Evolutionary conservation across 768 basidiomycete species (phyloP).

Genomic region (Rhodotorula diobovata): DNA sequence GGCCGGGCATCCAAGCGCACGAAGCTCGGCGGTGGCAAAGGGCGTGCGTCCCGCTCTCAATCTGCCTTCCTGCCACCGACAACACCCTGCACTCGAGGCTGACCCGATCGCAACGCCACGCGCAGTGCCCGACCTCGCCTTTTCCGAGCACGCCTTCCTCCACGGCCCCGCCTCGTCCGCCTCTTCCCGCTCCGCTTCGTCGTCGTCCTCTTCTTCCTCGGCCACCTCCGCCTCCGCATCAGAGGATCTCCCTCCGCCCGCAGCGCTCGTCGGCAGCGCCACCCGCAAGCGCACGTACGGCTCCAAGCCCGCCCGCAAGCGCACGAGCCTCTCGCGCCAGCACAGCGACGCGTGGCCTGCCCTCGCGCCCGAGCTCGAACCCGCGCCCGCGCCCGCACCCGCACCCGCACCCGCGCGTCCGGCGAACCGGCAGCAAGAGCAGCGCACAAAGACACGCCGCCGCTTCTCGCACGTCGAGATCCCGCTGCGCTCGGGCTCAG

Average conservation of each 20-base stretch:
- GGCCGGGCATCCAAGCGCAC: constrained; percentile 27
- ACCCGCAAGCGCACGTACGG: constrained; percentile 10
- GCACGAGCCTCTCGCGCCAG: background rate
- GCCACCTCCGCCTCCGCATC: background rate
- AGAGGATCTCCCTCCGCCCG: background rate
- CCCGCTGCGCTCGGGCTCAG: background rate
- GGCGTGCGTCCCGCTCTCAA: background rate
- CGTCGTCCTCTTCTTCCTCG: background rate
- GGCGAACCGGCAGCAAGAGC: too few relatives aligned
- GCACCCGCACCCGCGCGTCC: too few relatives aligned
- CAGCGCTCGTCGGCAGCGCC: background rate
- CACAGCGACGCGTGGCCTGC: too few relatives aligned
- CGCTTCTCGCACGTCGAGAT: constrained; percentile 17
- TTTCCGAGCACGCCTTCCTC: constrained; percentile 35
- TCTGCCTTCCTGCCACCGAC: too few relatives aligned
- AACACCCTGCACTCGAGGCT: background rate
- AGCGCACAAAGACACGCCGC: background rate
- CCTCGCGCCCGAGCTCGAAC: too few relatives aligned
- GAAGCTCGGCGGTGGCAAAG: constrained; percentile 19
- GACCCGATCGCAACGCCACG: too few relatives aligned
- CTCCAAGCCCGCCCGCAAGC: background rate
- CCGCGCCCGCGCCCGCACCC: too few relatives aligned
- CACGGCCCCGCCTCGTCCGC: background rate
- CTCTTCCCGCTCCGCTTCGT: background rate
- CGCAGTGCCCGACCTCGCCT: constrained; percentile 34